A percentile compares a stretch with the other conserved stretches of the same genome.
phyloP scores from a whole-genome alignment of 805 yeast genomes.

The Priceomyces castillae region DNA sequence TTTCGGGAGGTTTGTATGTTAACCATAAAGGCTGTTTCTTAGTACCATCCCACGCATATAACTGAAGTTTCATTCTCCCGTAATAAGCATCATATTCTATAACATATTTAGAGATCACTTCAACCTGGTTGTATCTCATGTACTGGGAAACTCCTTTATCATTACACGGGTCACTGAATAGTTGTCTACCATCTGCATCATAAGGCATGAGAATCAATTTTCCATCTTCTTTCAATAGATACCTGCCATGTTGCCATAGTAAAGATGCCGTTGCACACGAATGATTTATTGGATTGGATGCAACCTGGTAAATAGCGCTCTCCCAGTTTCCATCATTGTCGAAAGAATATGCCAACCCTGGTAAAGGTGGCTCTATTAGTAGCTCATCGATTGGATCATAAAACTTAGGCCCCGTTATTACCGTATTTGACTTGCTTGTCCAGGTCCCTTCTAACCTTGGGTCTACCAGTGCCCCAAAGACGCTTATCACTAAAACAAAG shows the following conservation, averaged over 20 bases:
- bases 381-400: conserved; percentile 19
- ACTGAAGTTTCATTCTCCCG: conserved; percentile 14
- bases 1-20: conserved; percentile 16
- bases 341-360: conserved; percentile 22
- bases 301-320: conserved; percentile 17
- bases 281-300: conserved; percentile 15
- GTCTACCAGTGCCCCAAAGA: neutral
- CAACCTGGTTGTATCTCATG: conserved; percentile 16
- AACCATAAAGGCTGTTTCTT: conserved; percentile 21
- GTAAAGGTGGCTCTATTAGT: conserved; percentile 17
- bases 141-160: conserved; percentile 14
- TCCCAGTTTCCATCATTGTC: conserved; percentile 21
- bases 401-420: conserved; percentile 17
- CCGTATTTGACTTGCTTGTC: conserved; percentile 18
- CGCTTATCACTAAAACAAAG: too few relatives aligned
- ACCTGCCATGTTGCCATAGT: conserved; percentile 23
- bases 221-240: conserved; percentile 8
- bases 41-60: conserved; percentile 15
- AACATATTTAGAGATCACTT: conserved; percentile 10
- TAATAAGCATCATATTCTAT: conserved; percentile 17
- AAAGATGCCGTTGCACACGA: conserved; percentile 17
- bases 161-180: conserved; percentile 20
- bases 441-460: conserved; percentile 18
- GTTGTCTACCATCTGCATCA: conserved; percentile 19
- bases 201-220: conserved; percentile 13